These are phyloP conservation scores for Lichtheimia hyalospora DNA, from an alignment of 371 early-diverging fungal genomes.

Conservation along the genomic window DNA sequence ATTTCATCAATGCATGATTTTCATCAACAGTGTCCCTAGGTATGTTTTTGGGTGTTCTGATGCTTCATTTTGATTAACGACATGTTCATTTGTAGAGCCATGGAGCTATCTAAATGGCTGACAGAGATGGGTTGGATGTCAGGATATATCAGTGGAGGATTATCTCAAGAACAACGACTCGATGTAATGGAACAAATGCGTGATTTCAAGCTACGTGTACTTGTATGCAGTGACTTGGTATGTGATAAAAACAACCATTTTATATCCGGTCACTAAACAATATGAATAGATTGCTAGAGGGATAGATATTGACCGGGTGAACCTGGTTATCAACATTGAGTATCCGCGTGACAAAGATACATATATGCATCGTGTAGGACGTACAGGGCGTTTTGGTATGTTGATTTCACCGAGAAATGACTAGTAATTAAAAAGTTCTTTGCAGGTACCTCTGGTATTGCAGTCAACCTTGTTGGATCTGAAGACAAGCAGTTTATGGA, in stretches of 20 bases:
- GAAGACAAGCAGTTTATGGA: conserved; percentile 29
- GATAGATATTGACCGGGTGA: conserved; percentile 97
- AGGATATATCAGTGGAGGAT: conserved; percentile 51
- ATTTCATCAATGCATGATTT: conserved; percentile 69
- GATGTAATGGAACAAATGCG: conserved; percentile 65
- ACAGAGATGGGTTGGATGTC: conserved; percentile 62
- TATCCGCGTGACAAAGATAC: conserved; percentile 90
- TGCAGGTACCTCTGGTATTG: conserved; percentile 50
- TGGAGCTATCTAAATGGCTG: conserved; percentile 54
- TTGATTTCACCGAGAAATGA: neutral
- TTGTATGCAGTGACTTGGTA: conserved; percentile 81
- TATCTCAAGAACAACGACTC: conserved; percentile 61
- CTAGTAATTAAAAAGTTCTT: neutral
- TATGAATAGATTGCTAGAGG: conserved; percentile 83
- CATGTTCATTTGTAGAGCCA: conserved; percentile 26
- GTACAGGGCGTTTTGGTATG: conserved; percentile 97
- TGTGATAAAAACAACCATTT: neutral
- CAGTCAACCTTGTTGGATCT: conserved; percentile 37
- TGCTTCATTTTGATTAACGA: neutral
- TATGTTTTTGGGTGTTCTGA: neutral
- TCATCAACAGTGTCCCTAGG: conserved; percentile 56
- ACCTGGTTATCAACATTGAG: conserved; percentile 97
- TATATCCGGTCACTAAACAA: neutral
- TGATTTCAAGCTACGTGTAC: conserved; percentile 64
- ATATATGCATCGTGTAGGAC: conserved; percentile 99